These are phyloP conservation scores for Apophysomyces ossiformis DNA, from an alignment of 371 early-diverging fungal genomes.

Conservation along the genomic window DNA sequence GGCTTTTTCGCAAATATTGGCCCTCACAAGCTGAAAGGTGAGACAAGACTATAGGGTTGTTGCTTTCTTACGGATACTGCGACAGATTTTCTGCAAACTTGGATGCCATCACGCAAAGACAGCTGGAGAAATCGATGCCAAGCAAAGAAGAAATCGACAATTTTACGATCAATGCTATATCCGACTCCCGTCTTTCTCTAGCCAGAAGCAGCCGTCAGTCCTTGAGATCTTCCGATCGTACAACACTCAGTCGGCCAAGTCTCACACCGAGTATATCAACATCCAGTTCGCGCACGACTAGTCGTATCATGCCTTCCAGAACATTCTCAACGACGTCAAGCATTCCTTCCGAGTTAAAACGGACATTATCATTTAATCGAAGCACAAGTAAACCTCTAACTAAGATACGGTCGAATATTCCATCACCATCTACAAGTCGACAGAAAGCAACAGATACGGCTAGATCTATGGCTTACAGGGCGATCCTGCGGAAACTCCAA, in stretches of 20 bases:
- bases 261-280: background rate
- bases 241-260: background rate
- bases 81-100: slow-evolving; percentile 12
- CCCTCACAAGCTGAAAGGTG: slow-evolving; percentile 32
- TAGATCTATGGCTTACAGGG: background rate
- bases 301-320: background rate
- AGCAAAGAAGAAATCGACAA: background rate
- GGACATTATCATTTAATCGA: background rate
- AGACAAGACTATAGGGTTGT: slow-evolving; percentile 1
- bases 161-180: too few relatives aligned
- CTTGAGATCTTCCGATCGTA: background rate
- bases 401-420: background rate
- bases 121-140: slow-evolving; percentile 14
- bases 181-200: background rate
- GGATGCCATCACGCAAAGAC: slow-evolving; percentile 13
- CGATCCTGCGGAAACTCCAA: slow-evolving; percentile 25
- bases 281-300: background rate
- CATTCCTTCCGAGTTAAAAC: background rate
- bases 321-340: background rate
- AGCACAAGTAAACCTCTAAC: background rate
- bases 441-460: background rate
- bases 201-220: background rate
- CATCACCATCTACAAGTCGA: background rate
- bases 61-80: background rate
- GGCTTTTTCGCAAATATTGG: slow-evolving; percentile 29